phyloP scores from a whole-genome alignment of 768 basidiomycete genomes.

The Amanita fuliginea region DNA sequence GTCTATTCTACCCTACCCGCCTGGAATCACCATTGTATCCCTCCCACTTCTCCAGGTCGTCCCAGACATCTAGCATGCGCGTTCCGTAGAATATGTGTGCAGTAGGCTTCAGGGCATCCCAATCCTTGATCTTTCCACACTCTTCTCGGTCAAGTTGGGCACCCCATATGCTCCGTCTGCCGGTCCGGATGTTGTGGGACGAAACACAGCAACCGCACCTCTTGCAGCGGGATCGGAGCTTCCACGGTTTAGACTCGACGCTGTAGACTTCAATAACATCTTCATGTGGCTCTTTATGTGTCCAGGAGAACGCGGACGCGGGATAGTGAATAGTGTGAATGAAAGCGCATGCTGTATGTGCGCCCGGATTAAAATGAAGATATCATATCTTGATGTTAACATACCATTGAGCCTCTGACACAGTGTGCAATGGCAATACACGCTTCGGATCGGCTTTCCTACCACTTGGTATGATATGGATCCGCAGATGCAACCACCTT shows the following conservation, averaged over 20 bases:
- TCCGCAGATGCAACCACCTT: slow-evolving; percentile 54
- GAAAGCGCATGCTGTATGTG: slow-evolving; percentile 40
- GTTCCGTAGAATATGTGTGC: too few species aligned
- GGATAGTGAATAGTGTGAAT: slow-evolving; percentile 52
- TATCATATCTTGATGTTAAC: background rate
- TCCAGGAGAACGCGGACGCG: slow-evolving; percentile 42
- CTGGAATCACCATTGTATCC: slow-evolving; percentile 47
- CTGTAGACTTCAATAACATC: slow-evolving; percentile 34
- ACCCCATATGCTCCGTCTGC: slow-evolving; percentile 49
- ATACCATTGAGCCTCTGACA: slow-evolving; percentile 52
- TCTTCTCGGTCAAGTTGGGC: slow-evolving; percentile 41
- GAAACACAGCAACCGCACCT: slow-evolving; percentile 44
- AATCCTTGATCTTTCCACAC: slow-evolving; percentile 36
- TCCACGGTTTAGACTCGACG: slow-evolving; percentile 41
- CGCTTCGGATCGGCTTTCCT: slow-evolving; percentile 40
- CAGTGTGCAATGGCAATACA: slow-evolving; percentile 62
- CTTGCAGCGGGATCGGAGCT: slow-evolving; percentile 54
- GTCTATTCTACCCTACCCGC: slow-evolving; percentile 13
- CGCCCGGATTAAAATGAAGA: background rate
- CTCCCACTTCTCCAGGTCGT: slow-evolving; percentile 36
- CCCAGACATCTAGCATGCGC: too few species aligned
- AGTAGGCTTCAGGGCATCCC: slow-evolving; percentile 42
- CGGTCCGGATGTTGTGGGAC: slow-evolving; percentile 36
- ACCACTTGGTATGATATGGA: slow-evolving; percentile 33
- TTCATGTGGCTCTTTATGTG: slow-evolving; percentile 23